Evolutionary conservation across 441 rosid genomes (phyloP).

Genomic region (Pelargonium citronellum): DNA sequence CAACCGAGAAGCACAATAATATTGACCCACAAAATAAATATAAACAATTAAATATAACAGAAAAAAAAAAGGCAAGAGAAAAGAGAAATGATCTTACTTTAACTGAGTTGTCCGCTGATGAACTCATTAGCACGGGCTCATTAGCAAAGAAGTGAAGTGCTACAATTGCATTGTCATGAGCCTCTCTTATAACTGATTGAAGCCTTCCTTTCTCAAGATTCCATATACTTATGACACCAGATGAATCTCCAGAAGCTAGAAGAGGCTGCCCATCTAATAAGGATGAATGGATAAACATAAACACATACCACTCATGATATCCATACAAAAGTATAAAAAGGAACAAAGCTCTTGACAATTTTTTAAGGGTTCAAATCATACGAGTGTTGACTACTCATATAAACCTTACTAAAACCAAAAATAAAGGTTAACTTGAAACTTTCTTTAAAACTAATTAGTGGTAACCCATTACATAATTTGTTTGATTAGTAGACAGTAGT

Average conservation of each 20-base stretch:
- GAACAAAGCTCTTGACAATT: neutral
- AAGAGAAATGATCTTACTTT: slow-evolving; percentile 46
- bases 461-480: neutral
- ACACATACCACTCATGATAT: slow-evolving; percentile 5
- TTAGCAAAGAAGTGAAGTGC: slow-evolving; percentile 86
- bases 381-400: too few species aligned
- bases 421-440: neutral
- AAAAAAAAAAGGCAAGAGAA: neutral
- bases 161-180: slow-evolving; percentile 77
- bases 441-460: neutral
- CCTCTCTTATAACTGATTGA: slow-evolving; percentile 80
- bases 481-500: neutral
- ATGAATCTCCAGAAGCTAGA: slow-evolving; percentile 89
- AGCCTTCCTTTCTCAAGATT: slow-evolving; percentile 90
- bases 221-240: slow-evolving; percentile 94
- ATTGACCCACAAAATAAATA: neutral
- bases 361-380: neutral
- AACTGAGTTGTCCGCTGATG: slow-evolving; percentile 85
- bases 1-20: neutral
- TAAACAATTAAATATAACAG: neutral
- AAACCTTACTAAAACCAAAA: neutral
- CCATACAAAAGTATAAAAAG: neutral
- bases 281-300: slow-evolving; percentile 9
- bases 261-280: slow-evolving; percentile 83
- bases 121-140: slow-evolving; percentile 94